These are phyloP conservation scores for Erodium chrysanthum DNA, from an alignment of 441 rosid species.

Conservation along the genomic window DNA sequence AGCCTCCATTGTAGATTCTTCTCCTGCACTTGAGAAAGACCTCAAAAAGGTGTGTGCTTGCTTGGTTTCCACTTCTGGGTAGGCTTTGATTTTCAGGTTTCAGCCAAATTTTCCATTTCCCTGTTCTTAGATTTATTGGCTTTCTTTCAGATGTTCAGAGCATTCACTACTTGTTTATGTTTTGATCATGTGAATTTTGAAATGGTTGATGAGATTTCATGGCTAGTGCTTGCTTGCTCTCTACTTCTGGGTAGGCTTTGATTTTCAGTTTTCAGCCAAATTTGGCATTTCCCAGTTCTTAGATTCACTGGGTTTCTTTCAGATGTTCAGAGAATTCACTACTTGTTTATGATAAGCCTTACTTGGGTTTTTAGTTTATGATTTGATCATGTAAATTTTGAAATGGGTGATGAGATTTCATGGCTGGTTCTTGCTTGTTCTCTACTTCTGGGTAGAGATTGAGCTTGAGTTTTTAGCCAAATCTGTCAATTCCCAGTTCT, in stretches of 20 bases:
- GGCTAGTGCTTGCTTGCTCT: not conserved
- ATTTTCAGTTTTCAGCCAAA: not conserved
- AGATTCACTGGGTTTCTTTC: not conserved
- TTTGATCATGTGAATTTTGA: not conserved
- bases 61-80: not conserved
- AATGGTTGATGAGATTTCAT: not conserved
- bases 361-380: too few species aligned
- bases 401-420: too few species aligned
- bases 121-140: not conserved
- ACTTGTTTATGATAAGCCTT: not conserved
- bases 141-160: not conserved
- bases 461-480: too few species aligned
- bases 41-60: constrained; percentile 50
- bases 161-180: not conserved
- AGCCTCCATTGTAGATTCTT: constrained; percentile 17
- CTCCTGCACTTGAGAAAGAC: constrained; percentile 45
- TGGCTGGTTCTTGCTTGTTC: too few species aligned
- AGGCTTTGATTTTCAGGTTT: not conserved
- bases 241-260: not conserved
- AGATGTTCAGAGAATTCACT: not conserved
- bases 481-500: too few species aligned
- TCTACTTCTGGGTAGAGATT: too few species aligned
- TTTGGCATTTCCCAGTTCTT: not conserved
- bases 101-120: not conserved
- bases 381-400: too few species aligned